phyloP scores from a whole-genome alignment of 78 protist species.

The Dictyostelium purpureum region DNA sequence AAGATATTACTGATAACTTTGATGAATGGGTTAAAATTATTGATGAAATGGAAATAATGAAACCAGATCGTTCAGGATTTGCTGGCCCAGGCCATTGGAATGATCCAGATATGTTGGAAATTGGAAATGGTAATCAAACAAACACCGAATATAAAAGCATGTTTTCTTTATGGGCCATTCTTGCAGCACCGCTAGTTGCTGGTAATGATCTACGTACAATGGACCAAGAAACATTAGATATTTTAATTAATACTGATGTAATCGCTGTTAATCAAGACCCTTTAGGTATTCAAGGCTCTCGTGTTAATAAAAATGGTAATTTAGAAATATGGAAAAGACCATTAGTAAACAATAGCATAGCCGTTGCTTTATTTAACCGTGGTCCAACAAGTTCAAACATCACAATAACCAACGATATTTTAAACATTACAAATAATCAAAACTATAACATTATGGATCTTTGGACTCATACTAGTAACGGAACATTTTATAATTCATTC shows the following conservation, averaged over 20 bases:
- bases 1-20: slow-evolving; percentile 50
- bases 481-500: background rate
- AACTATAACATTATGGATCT: slow-evolving; percentile 8
- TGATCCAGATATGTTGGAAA: slow-evolving; percentile 85
- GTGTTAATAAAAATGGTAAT: background rate
- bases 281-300: slow-evolving; percentile 78
- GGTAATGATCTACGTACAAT: slow-evolving; percentile 80
- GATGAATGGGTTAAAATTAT: slow-evolving; percentile 34
- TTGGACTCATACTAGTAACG: slow-evolving; percentile 16
- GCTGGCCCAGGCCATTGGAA: slow-evolving; percentile 86
- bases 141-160: slow-evolving; percentile 42
- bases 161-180: slow-evolving; percentile 84
- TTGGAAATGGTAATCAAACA: slow-evolving; percentile 83
- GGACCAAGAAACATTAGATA: slow-evolving; percentile 30
- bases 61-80: slow-evolving; percentile 17
- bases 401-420: background rate
- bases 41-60: background rate
- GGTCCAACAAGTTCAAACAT: background rate
- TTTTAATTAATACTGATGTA: slow-evolving; percentile 70
- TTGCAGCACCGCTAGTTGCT: slow-evolving; percentile 83
- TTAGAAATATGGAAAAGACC: slow-evolving; percentile 64
- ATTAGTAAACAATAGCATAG: background rate
- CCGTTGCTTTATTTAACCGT: slow-evolving; percentile 51
- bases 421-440: background rate
- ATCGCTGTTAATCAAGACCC: slow-evolving; percentile 86